phyloP scores from a whole-genome alignment of 345 rosid genomes.

The Moricandia moricandioides region DNA sequence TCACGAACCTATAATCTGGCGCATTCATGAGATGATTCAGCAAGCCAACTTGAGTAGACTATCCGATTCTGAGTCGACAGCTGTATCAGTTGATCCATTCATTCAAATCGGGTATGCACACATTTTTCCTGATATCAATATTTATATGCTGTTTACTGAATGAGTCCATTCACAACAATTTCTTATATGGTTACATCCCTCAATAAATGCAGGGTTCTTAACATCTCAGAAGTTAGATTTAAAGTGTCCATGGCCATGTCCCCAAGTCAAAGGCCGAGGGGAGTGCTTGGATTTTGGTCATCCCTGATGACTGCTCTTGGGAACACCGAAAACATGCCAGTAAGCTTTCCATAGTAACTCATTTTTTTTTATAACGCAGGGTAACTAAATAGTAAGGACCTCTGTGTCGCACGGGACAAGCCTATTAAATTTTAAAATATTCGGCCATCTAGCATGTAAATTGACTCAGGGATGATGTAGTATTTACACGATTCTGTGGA shows the following conservation, averaged over 20 bases:
- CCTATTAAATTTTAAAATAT: not conserved
- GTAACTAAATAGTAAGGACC: not conserved
- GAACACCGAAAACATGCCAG: constrained; percentile 96
- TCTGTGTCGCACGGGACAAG: not conserved
- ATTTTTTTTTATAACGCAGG: not conserved
- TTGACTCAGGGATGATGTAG: not conserved
- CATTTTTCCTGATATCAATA: not conserved
- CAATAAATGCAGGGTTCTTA: constrained; percentile 64
- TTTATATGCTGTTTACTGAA: not conserved
- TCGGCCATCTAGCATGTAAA: not conserved
- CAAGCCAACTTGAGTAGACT: constrained; percentile 76
- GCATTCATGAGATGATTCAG: constrained; percentile 96
- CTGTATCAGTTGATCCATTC: constrained; percentile 95
- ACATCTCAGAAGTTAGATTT: constrained; percentile 86
- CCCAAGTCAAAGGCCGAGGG: constrained; percentile 92
- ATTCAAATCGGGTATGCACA: constrained; percentile 79
- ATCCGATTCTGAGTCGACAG: constrained; percentile 59
- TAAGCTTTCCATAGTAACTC: constrained; percentile 41
- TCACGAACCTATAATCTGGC: constrained; percentile 98
- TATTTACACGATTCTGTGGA: not conserved
- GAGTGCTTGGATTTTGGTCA: constrained; percentile 98
- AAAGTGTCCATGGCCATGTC: constrained; percentile 97
- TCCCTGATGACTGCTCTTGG: constrained; percentile 99
- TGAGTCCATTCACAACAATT: constrained; percentile 6
- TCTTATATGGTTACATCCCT: constrained; percentile 14